Conservation (phyloP, 2,329 filamentous ascomycete species). For the Rutstroemia sp. region DNA sequence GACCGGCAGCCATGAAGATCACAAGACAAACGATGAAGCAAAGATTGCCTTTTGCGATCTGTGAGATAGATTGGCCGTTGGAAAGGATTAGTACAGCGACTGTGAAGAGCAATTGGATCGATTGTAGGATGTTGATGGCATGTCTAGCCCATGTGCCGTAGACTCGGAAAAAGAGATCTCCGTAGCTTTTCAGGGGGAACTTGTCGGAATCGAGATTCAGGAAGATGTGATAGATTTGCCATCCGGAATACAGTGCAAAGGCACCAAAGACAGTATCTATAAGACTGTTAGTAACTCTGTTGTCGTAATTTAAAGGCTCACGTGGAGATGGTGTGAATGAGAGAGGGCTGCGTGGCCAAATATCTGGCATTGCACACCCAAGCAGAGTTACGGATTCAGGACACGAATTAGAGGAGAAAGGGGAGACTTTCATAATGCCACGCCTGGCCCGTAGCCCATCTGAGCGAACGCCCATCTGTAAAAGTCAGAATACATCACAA, state of each 20-base stretch:
- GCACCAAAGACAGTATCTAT: slow-evolving; percentile 19
- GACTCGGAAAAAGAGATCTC: slow-evolving; percentile 19
- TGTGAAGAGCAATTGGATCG: slow-evolving; percentile 14
- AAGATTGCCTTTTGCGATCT: slow-evolving; percentile 16
- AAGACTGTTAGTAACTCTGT: not conserved
- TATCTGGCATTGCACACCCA: too few species aligned
- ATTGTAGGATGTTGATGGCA: slow-evolving; percentile 16
- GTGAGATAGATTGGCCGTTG: slow-evolving; percentile 15
- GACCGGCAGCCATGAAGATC: slow-evolving; percentile 24
- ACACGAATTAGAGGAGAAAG: too few species aligned
- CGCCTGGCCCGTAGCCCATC: slow-evolving; percentile 17
- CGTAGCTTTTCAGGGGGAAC: slow-evolving; percentile 19
- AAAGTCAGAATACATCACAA: not conserved
- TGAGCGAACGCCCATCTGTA: slow-evolving; percentile 12
- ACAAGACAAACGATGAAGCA: slow-evolving; percentile 24
- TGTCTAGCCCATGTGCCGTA: slow-evolving; percentile 17
- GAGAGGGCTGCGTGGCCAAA: too few species aligned
- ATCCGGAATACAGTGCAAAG: slow-evolving; percentile 20
- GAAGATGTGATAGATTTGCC: slow-evolving; percentile 17
- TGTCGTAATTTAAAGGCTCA: too few species aligned
- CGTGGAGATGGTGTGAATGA: too few species aligned
- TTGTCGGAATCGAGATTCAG: slow-evolving; percentile 18
- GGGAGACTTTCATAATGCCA: not conserved
- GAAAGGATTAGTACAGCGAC: slow-evolving; percentile 18
- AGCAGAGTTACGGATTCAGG: too few species aligned